Percentiles rank a stretch among this genome's conserved stretches.
Evolutionary conservation across 208 protist species (phyloP).

Genomic region (Balamuthia mandrillaris): DNA sequence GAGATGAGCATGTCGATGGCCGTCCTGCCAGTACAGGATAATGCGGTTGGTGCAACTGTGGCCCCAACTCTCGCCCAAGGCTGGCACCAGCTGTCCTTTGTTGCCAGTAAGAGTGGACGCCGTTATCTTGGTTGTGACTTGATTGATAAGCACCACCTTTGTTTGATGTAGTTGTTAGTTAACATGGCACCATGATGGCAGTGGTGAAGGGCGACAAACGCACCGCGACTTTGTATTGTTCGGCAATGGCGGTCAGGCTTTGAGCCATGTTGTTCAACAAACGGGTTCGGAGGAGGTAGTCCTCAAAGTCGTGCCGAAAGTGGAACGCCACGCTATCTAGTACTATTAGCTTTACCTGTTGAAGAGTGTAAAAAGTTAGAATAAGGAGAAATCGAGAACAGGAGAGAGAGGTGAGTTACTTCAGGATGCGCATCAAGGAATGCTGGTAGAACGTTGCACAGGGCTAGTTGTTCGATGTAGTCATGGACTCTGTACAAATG

Average conservation of each 20-base stretch:
- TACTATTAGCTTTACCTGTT: constrained; percentile 47
- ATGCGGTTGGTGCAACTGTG: constrained; percentile 57
- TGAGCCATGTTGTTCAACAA: constrained; percentile 59
- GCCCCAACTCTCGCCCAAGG: constrained; percentile 63
- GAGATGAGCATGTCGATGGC: constrained; percentile 16
- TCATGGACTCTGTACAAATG: constrained; percentile 62
- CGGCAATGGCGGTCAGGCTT: constrained; percentile 37
- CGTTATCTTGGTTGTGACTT: constrained; percentile 64
- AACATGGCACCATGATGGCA: background rate
- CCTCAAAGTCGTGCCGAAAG: constrained; percentile 62
- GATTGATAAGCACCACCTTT: constrained; percentile 65
- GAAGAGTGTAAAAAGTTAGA: no score
- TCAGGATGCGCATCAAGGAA: constrained; percentile 52
- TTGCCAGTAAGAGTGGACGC: background rate
- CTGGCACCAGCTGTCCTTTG: constrained; percentile 49
- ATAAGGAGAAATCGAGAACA: no score
- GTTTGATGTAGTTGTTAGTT: background rate
- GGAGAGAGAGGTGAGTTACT: background rate
- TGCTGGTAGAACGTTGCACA: constrained; percentile 38
- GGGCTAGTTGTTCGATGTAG: constrained; percentile 60
- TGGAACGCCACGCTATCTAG: constrained; percentile 68
- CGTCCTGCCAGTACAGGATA: constrained; percentile 48
- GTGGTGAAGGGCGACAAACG: background rate
- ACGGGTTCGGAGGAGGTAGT: constrained; percentile 53
- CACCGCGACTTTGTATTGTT: constrained; percentile 37